Percentiles rank a stretch among this genome's conserved stretches.
Conservation (phyloP, 2,329 filamentous ascomycete genomes). For the Arthrinium phaeospermum region DNA sequence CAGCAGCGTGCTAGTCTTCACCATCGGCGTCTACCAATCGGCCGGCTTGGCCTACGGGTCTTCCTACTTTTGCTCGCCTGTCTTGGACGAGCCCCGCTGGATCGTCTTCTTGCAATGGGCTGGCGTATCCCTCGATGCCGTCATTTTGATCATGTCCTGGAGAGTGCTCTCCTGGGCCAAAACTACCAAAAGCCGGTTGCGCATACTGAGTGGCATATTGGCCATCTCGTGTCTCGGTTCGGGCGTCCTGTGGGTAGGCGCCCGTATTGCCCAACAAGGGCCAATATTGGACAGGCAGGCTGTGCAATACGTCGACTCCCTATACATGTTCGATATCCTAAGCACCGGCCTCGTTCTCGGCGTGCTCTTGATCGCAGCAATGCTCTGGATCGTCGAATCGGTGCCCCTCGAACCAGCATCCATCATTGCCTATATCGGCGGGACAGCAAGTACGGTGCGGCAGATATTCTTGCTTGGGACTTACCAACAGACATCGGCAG, state of each 20-base stretch:
- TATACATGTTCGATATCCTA: conserved; percentile 56
- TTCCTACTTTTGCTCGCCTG: conserved; percentile 56
- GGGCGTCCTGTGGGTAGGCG: conserved; percentile 43
- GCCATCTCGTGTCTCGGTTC: conserved; percentile 46
- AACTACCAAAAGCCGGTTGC: conserved; percentile 53
- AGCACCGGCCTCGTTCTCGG: conserved; percentile 54
- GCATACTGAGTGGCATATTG: conserved; percentile 50
- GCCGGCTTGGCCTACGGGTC: conserved; percentile 48
- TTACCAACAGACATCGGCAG: conserved; percentile 50
- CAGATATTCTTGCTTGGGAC: conserved; percentile 48
- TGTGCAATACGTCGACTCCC: conserved; percentile 45
- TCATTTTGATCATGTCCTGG: conserved; percentile 56
- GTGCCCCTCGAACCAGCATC: conserved; percentile 49
- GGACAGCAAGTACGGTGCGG: conserved; percentile 42
- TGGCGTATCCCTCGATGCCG: conserved; percentile 53
- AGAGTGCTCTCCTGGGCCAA: conserved; percentile 57
- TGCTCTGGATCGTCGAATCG: conserved; percentile 53
- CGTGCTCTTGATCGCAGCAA: conserved; percentile 49
- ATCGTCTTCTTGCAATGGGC: conserved; percentile 50
- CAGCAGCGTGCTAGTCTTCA: conserved; percentile 45
- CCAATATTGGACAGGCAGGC: conserved; percentile 34
- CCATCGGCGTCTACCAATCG: conserved; percentile 49
- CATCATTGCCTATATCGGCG: conserved; percentile 51
- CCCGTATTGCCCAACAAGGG: conserved; percentile 36
- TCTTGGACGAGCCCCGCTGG: conserved; percentile 44